These are phyloP conservation scores for Neohortaea acidophila DNA, from an alignment of 495 filamentous ascomycete species.

Conservation along the genomic window DNA sequence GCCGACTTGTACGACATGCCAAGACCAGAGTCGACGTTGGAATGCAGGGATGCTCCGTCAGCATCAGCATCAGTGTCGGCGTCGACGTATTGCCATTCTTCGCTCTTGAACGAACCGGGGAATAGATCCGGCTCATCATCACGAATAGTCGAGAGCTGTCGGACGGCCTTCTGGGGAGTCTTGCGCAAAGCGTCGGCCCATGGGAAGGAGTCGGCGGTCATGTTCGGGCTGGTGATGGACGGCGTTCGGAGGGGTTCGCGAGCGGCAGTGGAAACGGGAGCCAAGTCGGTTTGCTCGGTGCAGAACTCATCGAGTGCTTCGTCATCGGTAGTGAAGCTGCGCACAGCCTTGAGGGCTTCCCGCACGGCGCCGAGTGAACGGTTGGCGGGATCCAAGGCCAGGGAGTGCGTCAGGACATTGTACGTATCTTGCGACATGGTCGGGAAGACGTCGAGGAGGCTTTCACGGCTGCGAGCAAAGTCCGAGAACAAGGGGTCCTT, in stretches of 20 bases:
- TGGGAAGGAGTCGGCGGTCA: slow-evolving; percentile 76
- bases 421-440: slow-evolving; percentile 97
- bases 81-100: slow-evolving; percentile 28
- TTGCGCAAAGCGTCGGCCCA: slow-evolving; percentile 86
- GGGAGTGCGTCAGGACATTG: slow-evolving; percentile 72
- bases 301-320: slow-evolving; percentile 88
- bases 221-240: slow-evolving; percentile 74
- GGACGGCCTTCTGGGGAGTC: slow-evolving; percentile 53
- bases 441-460: slow-evolving; percentile 93
- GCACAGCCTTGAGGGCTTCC: slow-evolving; percentile 56
- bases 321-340: slow-evolving; percentile 92
- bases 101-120: slow-evolving; percentile 50
- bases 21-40: slow-evolving; percentile 59
- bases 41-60: slow-evolving; percentile 63
- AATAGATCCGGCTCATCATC: slow-evolving; percentile 80
- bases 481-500: slow-evolving; percentile 81
- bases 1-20: slow-evolving; percentile 54
- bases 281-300: slow-evolving; percentile 54
- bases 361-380: slow-evolving; percentile 65
- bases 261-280: slow-evolving; percentile 60
- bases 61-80: no score
- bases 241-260: slow-evolving; percentile 92
- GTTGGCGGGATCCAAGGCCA: slow-evolving; percentile 81
- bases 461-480: slow-evolving; percentile 81
- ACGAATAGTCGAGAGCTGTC: slow-evolving; percentile 75